Conservation (phyloP, 2,329 filamentous ascomycete species). For the Madurella fahalii region DNA sequence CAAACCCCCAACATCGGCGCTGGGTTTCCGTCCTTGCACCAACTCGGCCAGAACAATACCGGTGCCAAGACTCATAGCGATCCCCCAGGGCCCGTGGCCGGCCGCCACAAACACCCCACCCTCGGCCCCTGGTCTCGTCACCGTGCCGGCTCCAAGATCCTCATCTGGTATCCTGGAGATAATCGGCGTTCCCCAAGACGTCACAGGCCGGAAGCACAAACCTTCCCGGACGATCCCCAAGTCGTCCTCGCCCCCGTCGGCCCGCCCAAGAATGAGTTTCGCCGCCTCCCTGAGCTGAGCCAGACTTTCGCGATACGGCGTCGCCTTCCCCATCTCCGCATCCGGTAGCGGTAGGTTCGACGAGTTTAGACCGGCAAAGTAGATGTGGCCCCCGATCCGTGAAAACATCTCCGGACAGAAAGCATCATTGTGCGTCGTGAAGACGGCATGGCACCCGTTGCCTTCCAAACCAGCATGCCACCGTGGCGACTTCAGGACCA, state of each 20-base stretch:
- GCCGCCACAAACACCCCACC: slow-evolving; percentile 68
- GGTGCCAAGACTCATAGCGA: slow-evolving; percentile 60
- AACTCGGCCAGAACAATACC: slow-evolving; percentile 68
- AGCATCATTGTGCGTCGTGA: slow-evolving; percentile 52
- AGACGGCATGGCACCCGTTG: slow-evolving; percentile 62
- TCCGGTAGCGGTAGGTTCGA: slow-evolving; percentile 56
- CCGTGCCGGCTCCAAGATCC: slow-evolving; percentile 47
- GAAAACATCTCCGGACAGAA: slow-evolving; percentile 72
- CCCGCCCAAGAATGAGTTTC: slow-evolving; percentile 40
- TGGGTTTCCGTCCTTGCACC: slow-evolving; percentile 54
- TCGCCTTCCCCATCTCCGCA: slow-evolving; percentile 43
- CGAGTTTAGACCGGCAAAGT: slow-evolving; percentile 68
- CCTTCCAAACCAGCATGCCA: slow-evolving; percentile 44
- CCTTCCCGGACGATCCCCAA: slow-evolving; percentile 61
- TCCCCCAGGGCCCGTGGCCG: slow-evolving; percentile 76
- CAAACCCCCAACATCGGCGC: slow-evolving; percentile 56
- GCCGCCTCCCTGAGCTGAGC: slow-evolving; percentile 48
- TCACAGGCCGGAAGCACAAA: slow-evolving; percentile 70
- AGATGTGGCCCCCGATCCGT: slow-evolving; percentile 63
- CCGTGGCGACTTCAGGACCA: slow-evolving; percentile 60
- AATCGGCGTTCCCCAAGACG: slow-evolving; percentile 60
- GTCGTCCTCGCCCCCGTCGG: slow-evolving; percentile 40
- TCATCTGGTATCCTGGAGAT: slow-evolving; percentile 54
- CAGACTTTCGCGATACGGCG: slow-evolving; percentile 45
- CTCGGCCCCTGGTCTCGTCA: slow-evolving; percentile 37